A percentile compares a stretch with the other conserved stretches of the same genome.
These are phyloP conservation scores for Zygoascus flipseniorum DNA, from an alignment of 805 yeast species.

Conservation along the genomic window DNA sequence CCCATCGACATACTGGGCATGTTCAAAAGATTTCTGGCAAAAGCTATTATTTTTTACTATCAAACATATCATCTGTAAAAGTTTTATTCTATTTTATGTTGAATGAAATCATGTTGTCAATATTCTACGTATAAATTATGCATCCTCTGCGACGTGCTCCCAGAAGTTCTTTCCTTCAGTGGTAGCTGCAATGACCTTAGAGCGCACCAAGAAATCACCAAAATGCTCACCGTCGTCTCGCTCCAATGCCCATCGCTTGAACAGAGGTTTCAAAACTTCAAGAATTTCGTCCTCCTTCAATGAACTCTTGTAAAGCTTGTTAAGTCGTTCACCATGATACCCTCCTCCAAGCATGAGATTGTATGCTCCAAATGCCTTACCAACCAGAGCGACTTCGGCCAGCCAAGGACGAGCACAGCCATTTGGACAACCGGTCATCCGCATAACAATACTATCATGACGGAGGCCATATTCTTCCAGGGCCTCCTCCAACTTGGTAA, in stretches of 20 bases:
- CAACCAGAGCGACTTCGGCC: slow-evolving; percentile 92
- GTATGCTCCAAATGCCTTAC: slow-evolving; percentile 90
- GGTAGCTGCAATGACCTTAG: slow-evolving; percentile 82
- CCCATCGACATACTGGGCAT: not conserved
- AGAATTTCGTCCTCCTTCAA: slow-evolving; percentile 86
- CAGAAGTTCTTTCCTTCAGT: slow-evolving; percentile 89
- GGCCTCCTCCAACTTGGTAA: slow-evolving; percentile 74
- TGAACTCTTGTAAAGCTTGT: slow-evolving; percentile 81
- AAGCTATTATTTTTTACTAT: not conserved
- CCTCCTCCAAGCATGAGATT: slow-evolving; percentile 96
- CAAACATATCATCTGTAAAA: too few species aligned
- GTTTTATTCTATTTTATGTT: not conserved
- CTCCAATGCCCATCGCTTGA: slow-evolving; percentile 90
- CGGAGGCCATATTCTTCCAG: slow-evolving; percentile 88
- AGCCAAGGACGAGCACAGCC: slow-evolving; percentile 99
- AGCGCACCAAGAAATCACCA: slow-evolving; percentile 86
- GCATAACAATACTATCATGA: slow-evolving; percentile 89
- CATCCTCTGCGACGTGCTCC: slow-evolving; percentile 82
- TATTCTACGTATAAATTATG: slow-evolving; percentile 21
- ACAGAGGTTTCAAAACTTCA: slow-evolving; percentile 68
- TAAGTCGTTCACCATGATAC: slow-evolving; percentile 83
- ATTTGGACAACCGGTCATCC: slow-evolving; percentile 99
- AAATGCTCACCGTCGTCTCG: slow-evolving; percentile 88
- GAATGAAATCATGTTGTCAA: too few species aligned
- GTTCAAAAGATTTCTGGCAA: not conserved